Conservation (phyloP, 1,139 yeast genomes). For the Pichia sp. region DNA sequence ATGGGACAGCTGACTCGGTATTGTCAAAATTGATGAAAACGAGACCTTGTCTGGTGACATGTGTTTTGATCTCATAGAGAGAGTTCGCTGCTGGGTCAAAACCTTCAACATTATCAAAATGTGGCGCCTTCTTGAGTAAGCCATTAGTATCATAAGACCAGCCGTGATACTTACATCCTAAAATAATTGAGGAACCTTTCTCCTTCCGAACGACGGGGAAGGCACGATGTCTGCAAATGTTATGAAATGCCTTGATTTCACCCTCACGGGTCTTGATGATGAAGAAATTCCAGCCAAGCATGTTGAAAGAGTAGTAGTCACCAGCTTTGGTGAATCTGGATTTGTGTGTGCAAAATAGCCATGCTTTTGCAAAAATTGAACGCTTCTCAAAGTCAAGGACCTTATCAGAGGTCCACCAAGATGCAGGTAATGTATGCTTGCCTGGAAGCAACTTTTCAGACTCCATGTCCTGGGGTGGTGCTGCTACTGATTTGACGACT, state of each 20-base stretch:
- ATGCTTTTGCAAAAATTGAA: conserved; percentile 47
- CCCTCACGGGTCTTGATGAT: conserved; percentile 48
- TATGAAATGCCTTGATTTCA: conserved; percentile 50
- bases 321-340: conserved; percentile 49
- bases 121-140: conserved; percentile 51
- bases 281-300: conserved; percentile 50
- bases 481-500: conserved; percentile 6
- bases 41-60: conserved; percentile 49
- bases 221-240: conserved; percentile 59
- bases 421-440: conserved; percentile 55
- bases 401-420: conserved; percentile 58
- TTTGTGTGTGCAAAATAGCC: conserved; percentile 47
- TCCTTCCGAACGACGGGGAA: conserved; percentile 54
- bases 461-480: conserved; percentile 21
- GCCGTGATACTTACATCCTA: conserved; percentile 60
- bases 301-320: conserved; percentile 44
- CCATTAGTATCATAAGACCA: conserved; percentile 60
- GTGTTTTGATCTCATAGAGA: conserved; percentile 46
- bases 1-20: conserved; percentile 32
- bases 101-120: conserved; percentile 52
- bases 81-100: conserved; percentile 50
- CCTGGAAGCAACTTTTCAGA: conserved; percentile 29
- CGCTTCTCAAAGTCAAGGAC: conserved; percentile 52
- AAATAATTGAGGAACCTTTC: conserved; percentile 47
- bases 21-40: conserved; percentile 47